Evolutionary conservation across 2,329 filamentous ascomycete species (phyloP).

Genomic region (Nemania bipapillata): DNA sequence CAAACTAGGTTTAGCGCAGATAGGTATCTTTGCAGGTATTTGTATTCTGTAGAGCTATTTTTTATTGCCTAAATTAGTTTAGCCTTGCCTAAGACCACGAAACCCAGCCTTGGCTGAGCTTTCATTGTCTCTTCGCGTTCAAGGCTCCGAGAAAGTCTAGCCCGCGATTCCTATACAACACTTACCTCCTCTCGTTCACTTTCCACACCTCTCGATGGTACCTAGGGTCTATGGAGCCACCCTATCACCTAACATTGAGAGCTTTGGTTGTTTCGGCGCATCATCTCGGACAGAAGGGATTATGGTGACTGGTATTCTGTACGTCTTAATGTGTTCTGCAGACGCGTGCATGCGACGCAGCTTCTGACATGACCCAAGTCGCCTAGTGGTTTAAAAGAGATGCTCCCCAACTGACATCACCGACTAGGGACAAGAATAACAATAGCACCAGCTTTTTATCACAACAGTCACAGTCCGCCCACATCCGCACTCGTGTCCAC

Average conservation of each 20-base stretch:
- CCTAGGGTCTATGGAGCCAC: slow-evolving; percentile 11
- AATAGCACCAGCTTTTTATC: slow-evolving; percentile 19
- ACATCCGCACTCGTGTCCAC: background rate
- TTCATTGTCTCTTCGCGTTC: slow-evolving; percentile 37
- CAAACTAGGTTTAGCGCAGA: too few relatives aligned
- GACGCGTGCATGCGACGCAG: slow-evolving; percentile 33
- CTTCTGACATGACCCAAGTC: slow-evolving; percentile 3
- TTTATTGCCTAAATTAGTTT: too few relatives aligned
- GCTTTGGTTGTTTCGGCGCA: slow-evolving; percentile 1
- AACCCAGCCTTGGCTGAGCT: slow-evolving; percentile 2
- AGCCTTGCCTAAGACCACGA: too few relatives aligned
- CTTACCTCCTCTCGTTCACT: background rate
- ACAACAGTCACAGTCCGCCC: background rate
- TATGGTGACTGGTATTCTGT: slow-evolving; percentile 22
- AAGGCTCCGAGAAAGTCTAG: slow-evolving; percentile 19
- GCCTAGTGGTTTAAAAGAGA: slow-evolving; percentile 16
- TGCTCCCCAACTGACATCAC: slow-evolving; percentile 41
- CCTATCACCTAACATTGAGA: slow-evolving; percentile 8
- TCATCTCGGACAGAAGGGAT: background rate
- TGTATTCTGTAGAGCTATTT: too few relatives aligned
- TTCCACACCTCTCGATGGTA: slow-evolving; percentile 20
- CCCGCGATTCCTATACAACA: slow-evolving; percentile 24
- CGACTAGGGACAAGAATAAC: slow-evolving; percentile 29
- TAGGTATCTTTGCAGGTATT: too few relatives aligned
- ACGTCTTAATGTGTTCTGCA: slow-evolving; percentile 22